These are phyloP conservation scores for Cystobasidium slooffiae DNA, from an alignment of 1,284 basidiomycete genomes.

Conservation along the genomic window DNA sequence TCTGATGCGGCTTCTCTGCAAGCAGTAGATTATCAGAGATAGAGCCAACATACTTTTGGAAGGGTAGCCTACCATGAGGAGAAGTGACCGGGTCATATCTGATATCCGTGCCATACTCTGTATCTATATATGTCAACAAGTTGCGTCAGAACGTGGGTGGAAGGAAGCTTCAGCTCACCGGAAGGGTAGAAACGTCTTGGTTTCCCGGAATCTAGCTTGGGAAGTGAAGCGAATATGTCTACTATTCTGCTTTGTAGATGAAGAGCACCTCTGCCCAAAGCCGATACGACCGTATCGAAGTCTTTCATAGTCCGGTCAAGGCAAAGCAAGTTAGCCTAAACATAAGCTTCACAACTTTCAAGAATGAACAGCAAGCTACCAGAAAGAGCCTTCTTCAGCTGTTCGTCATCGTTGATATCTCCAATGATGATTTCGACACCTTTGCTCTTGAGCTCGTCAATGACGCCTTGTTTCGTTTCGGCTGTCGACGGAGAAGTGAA, in stretches of 20 bases:
- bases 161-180: background rate
- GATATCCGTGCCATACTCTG: constrained; percentile 47
- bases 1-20: constrained; percentile 46
- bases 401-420: constrained; percentile 37
- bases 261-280: constrained; percentile 44
- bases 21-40: background rate
- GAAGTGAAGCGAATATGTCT: constrained; percentile 38
- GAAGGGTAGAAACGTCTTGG: constrained; percentile 46
- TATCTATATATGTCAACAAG: background rate
- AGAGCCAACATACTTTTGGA: no score
- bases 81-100: constrained; percentile 44
- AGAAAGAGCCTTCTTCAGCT: constrained; percentile 40
- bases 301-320: constrained; percentile 2
- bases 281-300: constrained; percentile 44
- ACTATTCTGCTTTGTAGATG: constrained; percentile 40
- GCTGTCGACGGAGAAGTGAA: constrained; percentile 44
- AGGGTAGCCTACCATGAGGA: constrained; percentile 30
- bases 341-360: background rate
- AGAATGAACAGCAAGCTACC: constrained; percentile 24
- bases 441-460: constrained; percentile 31
- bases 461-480: constrained; percentile 31
- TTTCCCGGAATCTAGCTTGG: constrained; percentile 13
- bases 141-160: background rate
- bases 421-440: constrained; percentile 43
- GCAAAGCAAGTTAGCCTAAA: background rate